These are phyloP conservation scores for Globisporangium takayamanum DNA, from an alignment of 352 stramenopile genomes.

Conservation along the genomic window DNA sequence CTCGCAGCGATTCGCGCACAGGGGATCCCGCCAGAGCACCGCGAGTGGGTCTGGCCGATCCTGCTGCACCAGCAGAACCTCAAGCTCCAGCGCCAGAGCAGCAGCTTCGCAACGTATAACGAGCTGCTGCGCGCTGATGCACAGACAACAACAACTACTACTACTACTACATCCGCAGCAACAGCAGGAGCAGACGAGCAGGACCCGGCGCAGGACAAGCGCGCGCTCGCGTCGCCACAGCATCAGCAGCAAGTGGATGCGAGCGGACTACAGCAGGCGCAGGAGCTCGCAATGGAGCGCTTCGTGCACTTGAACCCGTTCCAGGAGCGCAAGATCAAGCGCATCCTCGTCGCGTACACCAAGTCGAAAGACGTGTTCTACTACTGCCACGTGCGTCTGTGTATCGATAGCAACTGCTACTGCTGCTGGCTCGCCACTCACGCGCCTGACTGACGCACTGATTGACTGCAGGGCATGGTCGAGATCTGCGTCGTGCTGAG, in stretches of 20 bases:
- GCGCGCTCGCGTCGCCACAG: background rate
- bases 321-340: constrained; percentile 80
- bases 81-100: constrained; percentile 51
- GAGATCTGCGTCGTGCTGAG: constrained; percentile 73
- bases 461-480: constrained; percentile 46
- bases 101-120: constrained; percentile 38
- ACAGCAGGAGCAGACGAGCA: constrained; percentile 26
- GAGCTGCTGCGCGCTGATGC: constrained; percentile 35
- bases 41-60: constrained; percentile 76
- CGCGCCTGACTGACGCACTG: background rate
- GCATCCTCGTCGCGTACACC: constrained; percentile 67
- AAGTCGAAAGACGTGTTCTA: constrained; percentile 67
- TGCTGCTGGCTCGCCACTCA: too few relatives aligned
- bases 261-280: constrained; percentile 51
- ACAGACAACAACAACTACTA: background rate
- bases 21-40: constrained; percentile 57
- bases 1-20: constrained; percentile 48
- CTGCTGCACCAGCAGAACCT: constrained; percentile 58
- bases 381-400: constrained; percentile 51
- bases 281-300: constrained; percentile 73
- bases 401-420: background rate
- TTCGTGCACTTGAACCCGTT: constrained; percentile 77
- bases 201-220: constrained; percentile 29
- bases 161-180: constrained; percentile 1
- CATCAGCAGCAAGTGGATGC: constrained; percentile 14